Evolutionary conservation across 2,329 filamentous ascomycete species (phyloP).

Genomic region (Sclerotinia sclerotiorum): DNA sequence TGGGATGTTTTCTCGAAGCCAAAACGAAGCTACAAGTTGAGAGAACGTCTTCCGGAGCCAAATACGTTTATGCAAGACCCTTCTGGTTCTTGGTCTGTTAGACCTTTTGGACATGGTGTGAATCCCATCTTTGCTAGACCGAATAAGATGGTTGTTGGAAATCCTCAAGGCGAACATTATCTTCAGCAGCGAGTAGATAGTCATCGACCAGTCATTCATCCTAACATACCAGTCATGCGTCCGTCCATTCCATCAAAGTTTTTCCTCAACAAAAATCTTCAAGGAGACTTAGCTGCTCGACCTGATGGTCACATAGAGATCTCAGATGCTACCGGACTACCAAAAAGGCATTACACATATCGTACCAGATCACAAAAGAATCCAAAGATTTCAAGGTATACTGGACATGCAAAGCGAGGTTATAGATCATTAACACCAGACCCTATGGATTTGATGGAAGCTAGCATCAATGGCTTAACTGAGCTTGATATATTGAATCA

Average conservation of each 20-base stretch:
- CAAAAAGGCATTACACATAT: conserved; percentile 16
- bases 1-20: conserved; percentile 30
- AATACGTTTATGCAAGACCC: conserved; percentile 38
- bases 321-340: background rate
- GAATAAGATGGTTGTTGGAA: conserved; percentile 31
- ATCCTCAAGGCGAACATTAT: conserved; percentile 28
- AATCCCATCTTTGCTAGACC: conserved; percentile 37
- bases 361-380: conserved; percentile 17
- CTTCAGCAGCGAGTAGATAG: conserved; percentile 30
- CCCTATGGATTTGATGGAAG: conserved; percentile 13
- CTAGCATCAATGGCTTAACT: conserved; percentile 21
- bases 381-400: conserved; percentile 10
- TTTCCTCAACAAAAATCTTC: conserved; percentile 18
- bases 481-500: conserved; percentile 32
- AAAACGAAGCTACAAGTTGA: conserved; percentile 17
- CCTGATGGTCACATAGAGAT: conserved; percentile 3
- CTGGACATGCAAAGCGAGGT: background rate
- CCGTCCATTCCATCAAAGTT: conserved; percentile 30
- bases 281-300: background rate
- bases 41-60: conserved; percentile 35
- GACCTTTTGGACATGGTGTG: conserved; percentile 40
- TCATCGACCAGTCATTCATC: conserved; percentile 35
- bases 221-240: conserved; percentile 28
- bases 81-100: conserved; percentile 37
- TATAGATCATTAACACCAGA: conserved; percentile 19